Conservation (phyloP, 495 filamentous ascomycete species). For the Neurospora sp. region DNA sequence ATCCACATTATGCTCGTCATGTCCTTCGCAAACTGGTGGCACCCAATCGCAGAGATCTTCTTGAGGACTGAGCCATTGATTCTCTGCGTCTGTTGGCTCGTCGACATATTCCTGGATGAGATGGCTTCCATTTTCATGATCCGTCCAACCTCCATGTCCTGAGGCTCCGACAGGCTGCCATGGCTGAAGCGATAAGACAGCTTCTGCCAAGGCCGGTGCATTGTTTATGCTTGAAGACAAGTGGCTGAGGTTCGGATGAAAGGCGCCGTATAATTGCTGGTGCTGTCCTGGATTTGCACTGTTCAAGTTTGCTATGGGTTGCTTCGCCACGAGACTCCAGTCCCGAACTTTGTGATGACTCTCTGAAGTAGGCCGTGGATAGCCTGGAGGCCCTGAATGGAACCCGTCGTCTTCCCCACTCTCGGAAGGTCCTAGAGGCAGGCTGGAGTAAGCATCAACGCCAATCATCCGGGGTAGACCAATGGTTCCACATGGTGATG, state of each 20-base stretch:
- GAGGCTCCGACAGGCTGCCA: background rate
- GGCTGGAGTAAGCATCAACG: background rate
- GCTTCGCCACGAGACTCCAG: background rate
- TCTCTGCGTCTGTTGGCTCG: background rate
- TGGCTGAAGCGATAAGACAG: background rate
- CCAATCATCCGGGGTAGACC: background rate
- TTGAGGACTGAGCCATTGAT: background rate
- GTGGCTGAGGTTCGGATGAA: background rate
- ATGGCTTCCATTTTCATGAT: background rate
- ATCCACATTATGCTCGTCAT: background rate
- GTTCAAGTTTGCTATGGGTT: background rate
- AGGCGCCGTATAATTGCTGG: background rate
- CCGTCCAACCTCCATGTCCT: background rate
- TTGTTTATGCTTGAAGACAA: background rate
- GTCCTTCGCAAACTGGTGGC: background rate
- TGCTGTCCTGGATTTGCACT: background rate
- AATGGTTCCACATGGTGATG: background rate
- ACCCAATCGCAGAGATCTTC: background rate
- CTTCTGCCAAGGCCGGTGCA: background rate
- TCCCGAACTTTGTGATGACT: background rate
- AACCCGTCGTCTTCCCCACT: background rate
- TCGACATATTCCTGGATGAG: background rate
- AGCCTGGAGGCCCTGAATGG: background rate
- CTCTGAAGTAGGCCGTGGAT: background rate
- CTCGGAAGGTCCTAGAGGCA: background rate